Conservation (phyloP, 192 early-diverging fungal genomes). For the Polychytrium aggregatum region DNA sequence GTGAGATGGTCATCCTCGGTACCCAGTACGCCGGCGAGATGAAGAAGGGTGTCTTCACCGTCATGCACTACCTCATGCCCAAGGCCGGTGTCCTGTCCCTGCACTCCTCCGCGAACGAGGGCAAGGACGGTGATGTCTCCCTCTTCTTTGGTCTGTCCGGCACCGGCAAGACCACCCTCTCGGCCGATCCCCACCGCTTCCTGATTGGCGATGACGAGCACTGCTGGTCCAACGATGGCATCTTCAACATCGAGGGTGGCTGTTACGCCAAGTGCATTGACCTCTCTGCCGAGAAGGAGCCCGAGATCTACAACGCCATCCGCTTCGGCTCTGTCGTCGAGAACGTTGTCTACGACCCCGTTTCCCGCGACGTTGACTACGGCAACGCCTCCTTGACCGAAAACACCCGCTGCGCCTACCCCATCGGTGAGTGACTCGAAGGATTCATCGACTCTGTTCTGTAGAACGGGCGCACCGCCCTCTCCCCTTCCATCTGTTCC, state of each 20-base stretch:
- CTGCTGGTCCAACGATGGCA: slow-evolving; percentile 93
- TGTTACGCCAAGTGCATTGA: slow-evolving; percentile 98
- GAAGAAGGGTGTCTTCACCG: slow-evolving; percentile 98
- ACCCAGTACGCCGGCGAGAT: slow-evolving; percentile 99
- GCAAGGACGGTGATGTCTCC: slow-evolving; percentile 78
- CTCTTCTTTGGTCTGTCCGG: slow-evolving; percentile 97
- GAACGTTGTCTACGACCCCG: slow-evolving; percentile 78
- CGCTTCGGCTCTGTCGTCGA: slow-evolving; percentile 86
- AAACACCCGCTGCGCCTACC: slow-evolving; percentile 95
- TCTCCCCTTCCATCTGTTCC: too few species aligned
- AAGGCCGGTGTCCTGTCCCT: slow-evolving; percentile 79
- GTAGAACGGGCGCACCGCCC: too few species aligned
- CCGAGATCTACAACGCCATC: slow-evolving; percentile 96
- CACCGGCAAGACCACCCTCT: slow-evolving; percentile 97
- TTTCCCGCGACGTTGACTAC: slow-evolving; percentile 71
- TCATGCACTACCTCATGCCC: slow-evolving; percentile 99
- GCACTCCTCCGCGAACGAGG: slow-evolving; percentile 93
- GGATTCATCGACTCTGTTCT: too few species aligned
- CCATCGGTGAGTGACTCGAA: too few species aligned
- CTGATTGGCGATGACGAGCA: slow-evolving; percentile 99
- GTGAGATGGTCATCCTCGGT: slow-evolving; percentile 96
- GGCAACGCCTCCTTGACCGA: slow-evolving; percentile 71
- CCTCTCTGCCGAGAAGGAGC: slow-evolving; percentile 91
- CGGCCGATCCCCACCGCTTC: slow-evolving; percentile 82
- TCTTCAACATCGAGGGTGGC: slow-evolving; percentile 99